Evolutionary conservation across 2,329 filamentous ascomycete species (phyloP).

Genomic region (Fusarium papillatum): DNA sequence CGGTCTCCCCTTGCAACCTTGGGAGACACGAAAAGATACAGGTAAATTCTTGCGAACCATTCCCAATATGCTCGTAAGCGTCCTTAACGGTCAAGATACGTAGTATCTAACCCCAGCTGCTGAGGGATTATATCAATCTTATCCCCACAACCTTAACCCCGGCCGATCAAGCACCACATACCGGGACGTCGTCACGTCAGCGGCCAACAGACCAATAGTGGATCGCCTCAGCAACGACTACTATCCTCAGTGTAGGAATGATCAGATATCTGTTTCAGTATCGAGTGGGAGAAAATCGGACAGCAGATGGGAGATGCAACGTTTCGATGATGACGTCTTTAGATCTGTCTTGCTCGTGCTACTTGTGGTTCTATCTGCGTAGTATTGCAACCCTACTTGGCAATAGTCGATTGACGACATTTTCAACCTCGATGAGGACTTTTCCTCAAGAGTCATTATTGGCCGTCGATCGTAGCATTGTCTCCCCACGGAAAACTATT

Average conservation of each 20-base stretch:
- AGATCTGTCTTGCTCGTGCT: not conserved
- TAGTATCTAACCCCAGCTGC: not conserved
- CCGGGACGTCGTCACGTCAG: conserved; percentile 31
- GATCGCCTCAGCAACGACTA: not conserved
- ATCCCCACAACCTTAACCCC: conserved; percentile 7
- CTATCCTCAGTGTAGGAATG: conserved; percentile 16
- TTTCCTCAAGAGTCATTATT: not conserved
- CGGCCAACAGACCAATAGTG: conserved; percentile 1
- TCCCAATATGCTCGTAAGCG: not conserved
- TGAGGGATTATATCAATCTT: conserved; percentile 6
- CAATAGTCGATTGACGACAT: conserved; percentile 23
- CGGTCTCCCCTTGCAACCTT: not conserved
- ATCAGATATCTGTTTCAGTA: not conserved
- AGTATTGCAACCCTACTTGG: not conserved
- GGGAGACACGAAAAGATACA: not conserved
- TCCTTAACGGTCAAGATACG: not conserved
- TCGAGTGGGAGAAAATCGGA: not conserved
- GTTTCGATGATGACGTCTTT: conserved; percentile 6
- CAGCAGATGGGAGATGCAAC: not conserved
- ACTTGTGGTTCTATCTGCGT: conserved; percentile 4
- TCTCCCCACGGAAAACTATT: not conserved
- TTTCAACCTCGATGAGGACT: conserved; percentile 14
- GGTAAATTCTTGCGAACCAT: not conserved
- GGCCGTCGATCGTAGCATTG: not conserved
- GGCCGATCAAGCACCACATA: conserved; percentile 32